These are phyloP conservation scores for Martensiomyces pterosporus DNA, from an alignment of 192 early-diverging fungal genomes.

Conservation along the genomic window DNA sequence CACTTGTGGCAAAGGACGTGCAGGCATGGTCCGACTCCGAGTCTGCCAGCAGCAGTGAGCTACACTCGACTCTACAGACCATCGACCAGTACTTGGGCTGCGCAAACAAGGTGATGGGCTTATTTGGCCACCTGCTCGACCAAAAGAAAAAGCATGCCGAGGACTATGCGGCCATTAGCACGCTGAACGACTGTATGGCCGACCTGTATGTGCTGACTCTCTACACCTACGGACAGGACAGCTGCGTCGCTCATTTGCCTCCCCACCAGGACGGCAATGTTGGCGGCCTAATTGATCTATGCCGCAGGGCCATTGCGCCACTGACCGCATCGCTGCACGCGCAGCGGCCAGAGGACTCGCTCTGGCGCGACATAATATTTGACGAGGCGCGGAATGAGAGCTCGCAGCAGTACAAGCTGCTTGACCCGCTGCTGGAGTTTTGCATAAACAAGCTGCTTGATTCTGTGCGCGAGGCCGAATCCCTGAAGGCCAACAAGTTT, in stretches of 20 bases:
- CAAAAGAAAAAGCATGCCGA: slow-evolving; percentile 27
- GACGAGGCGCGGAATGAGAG: slow-evolving; percentile 35
- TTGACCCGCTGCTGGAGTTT: slow-evolving; percentile 45
- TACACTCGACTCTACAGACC: not conserved
- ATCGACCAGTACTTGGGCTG: slow-evolving; percentile 17
- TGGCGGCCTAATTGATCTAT: slow-evolving; percentile 1
- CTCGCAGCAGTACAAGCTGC: slow-evolving; percentile 49
- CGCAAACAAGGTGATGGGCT: slow-evolving; percentile 17
- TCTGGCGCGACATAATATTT: slow-evolving; percentile 40
- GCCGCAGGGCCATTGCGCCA: not conserved
- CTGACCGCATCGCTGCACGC: not conserved
- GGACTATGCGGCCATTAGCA: slow-evolving; percentile 5
- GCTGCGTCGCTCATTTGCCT: slow-evolving; percentile 1
- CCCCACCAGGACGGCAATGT: slow-evolving; percentile 3
- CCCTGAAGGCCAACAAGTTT: slow-evolving; percentile 15
- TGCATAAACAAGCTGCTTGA: slow-evolving; percentile 44
- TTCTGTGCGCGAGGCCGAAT: slow-evolving; percentile 23
- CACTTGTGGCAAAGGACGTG: not conserved
- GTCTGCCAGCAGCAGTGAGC: no score
- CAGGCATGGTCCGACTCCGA: no score
- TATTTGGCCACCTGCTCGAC: slow-evolving; percentile 29
- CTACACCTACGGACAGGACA: slow-evolving; percentile 22
- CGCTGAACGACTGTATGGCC: slow-evolving; percentile 25
- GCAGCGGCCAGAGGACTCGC: slow-evolving; percentile 10
- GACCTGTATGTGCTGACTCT: slow-evolving; percentile 35